Conservation (phyloP, 2,329 filamentous ascomycete species). For the Ceratocystis colombiana region DNA sequence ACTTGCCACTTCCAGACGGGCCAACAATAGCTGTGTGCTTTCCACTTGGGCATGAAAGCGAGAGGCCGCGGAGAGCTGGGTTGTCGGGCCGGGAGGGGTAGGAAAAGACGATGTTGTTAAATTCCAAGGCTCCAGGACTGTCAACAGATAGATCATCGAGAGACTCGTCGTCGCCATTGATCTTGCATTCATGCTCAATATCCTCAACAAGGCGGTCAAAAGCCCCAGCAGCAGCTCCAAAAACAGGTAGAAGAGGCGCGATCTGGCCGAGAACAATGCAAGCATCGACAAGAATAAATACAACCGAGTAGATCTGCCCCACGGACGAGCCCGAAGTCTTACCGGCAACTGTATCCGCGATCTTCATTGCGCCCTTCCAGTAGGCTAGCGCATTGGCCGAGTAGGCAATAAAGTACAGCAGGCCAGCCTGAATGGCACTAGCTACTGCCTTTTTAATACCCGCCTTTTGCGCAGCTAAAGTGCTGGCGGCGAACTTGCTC, state of each 20-base stretch:
- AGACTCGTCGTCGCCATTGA: slow-evolving; percentile 36
- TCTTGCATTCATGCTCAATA: slow-evolving; percentile 42
- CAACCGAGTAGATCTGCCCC: slow-evolving; percentile 50
- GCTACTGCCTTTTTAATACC: slow-evolving; percentile 50
- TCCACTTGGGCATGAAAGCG: slow-evolving; percentile 40
- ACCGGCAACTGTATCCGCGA: slow-evolving; percentile 35
- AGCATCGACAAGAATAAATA: slow-evolving; percentile 54
- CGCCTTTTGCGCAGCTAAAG: slow-evolving; percentile 41
- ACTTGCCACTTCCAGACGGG: slow-evolving; percentile 49
- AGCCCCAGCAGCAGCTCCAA: slow-evolving; percentile 47
- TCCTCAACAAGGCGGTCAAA: slow-evolving; percentile 50
- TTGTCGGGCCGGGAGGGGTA: slow-evolving; percentile 39
- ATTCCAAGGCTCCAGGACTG: slow-evolving; percentile 37
- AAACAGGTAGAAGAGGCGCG: slow-evolving; percentile 52
- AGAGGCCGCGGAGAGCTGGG: slow-evolving; percentile 37
- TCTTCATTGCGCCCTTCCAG: slow-evolving; percentile 53
- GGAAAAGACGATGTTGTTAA: slow-evolving; percentile 38
- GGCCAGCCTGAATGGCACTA: slow-evolving; percentile 48
- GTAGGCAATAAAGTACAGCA: slow-evolving; percentile 58
- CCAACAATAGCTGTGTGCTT: slow-evolving; percentile 49
- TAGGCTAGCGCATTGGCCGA: slow-evolving; percentile 57
- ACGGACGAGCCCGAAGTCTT: slow-evolving; percentile 34
- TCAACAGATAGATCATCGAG: slow-evolving; percentile 16
- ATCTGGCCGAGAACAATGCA: slow-evolving; percentile 54
- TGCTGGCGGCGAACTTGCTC: slow-evolving; percentile 45